phyloP scores from a whole-genome alignment of 768 basidiomycete species.

The Suillus subalutaceus region DNA sequence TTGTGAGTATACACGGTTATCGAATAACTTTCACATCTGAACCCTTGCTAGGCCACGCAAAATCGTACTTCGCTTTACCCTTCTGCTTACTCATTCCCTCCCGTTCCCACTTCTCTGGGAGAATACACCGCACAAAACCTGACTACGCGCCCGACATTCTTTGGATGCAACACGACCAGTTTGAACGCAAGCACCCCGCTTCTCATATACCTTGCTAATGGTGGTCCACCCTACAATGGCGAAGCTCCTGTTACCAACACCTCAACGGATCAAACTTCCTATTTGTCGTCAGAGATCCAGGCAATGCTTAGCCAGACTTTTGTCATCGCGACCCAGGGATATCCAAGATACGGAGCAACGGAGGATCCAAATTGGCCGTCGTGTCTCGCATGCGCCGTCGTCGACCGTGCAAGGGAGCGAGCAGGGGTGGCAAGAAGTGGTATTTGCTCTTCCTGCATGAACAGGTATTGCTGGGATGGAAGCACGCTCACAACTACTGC shows the following conservation, averaged over 20 bases:
- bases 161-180: slow-evolving; percentile 41
- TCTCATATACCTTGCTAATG: slow-evolving; percentile 62
- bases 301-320: slow-evolving; percentile 51
- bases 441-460: slow-evolving; percentile 33
- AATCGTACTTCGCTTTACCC: slow-evolving; percentile 43
- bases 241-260: slow-evolving; percentile 46
- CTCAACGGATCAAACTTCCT: slow-evolving; percentile 41
- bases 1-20: slow-evolving; percentile 19
- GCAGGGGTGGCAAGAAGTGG: slow-evolving; percentile 30
- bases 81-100: slow-evolving; percentile 36
- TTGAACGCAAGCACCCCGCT: slow-evolving; percentile 42
- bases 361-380: slow-evolving; percentile 47
- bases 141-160: slow-evolving; percentile 45
- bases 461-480: slow-evolving; percentile 35
- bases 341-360: slow-evolving; percentile 27
- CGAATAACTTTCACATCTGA: background rate
- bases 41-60: slow-evolving; percentile 27
- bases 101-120: slow-evolving; percentile 28
- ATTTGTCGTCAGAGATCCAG: slow-evolving; percentile 39
- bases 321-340: slow-evolving; percentile 46
- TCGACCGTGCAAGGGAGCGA: slow-evolving; percentile 45
- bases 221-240: slow-evolving; percentile 45
- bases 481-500: slow-evolving; percentile 9
- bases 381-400: slow-evolving; percentile 54
- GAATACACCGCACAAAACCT: slow-evolving; percentile 40